Evolutionary conservation across 2,329 filamentous ascomycete genomes (phyloP).

Genomic region (Botrytis pseudocinerea): DNA sequence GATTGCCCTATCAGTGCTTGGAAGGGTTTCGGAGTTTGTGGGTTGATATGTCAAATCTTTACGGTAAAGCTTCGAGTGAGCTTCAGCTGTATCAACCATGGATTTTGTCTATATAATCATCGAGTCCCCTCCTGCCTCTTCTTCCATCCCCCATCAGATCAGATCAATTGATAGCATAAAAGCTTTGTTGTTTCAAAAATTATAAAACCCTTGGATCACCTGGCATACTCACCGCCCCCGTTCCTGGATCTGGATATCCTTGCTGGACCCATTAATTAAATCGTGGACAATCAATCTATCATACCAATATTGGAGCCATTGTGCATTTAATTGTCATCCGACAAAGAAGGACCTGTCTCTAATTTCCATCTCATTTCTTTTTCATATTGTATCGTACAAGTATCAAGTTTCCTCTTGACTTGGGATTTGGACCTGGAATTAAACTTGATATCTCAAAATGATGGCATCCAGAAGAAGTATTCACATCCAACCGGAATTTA

Average conservation of each 20-base stretch:
- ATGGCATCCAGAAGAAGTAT: constrained; percentile 41
- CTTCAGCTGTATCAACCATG: constrained; percentile 4
- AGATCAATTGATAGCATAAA: constrained; percentile 18
- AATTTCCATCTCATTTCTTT: constrained; percentile 3
- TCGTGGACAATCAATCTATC: constrained; percentile 20
- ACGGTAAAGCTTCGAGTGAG: constrained; percentile 22
- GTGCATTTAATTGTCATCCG: constrained; percentile 15
- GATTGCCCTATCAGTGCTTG: constrained; percentile 17
- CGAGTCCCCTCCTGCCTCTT: neutral
- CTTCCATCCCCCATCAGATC: neutral
- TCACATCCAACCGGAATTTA: constrained; percentile 40
- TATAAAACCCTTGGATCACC: constrained; percentile 20
- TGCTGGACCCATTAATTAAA: constrained; percentile 23
- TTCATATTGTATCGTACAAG: constrained; percentile 1
- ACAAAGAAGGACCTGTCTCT: constrained; percentile 8
- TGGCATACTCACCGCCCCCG: constrained; percentile 24
- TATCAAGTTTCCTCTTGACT: constrained; percentile 17
- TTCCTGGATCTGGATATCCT: constrained; percentile 22
- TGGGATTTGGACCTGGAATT: neutral
- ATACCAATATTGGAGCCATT: constrained; percentile 16
- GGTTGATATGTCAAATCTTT: neutral
- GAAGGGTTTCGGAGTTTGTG: neutral
- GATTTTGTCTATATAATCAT: constrained; percentile 10
- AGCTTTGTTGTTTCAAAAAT: constrained; percentile 23
- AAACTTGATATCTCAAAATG: constrained; percentile 27